Base-by-base conservation (phyloP, 2,329 filamentous ascomycete species). In the Nemania diffusa region DNA sequence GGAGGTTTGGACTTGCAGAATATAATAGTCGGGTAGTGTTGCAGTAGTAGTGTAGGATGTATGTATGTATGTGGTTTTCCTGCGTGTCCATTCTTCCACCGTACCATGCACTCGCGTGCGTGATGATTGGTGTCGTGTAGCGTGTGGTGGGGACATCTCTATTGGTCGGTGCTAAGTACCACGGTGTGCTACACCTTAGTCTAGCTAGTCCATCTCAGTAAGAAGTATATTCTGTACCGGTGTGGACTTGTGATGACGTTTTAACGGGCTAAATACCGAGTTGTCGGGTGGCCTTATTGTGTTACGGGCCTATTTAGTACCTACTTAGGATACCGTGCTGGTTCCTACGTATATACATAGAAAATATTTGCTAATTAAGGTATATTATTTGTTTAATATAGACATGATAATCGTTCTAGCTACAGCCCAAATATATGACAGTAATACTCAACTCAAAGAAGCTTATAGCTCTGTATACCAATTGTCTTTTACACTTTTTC, bases 1-100 rank as follows among this genome's bases (percentile, higher is more conserved):
- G 57, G 57, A 61, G 57, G 37, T 57, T 65, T 57, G 65, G 65
- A 51, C 65, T 53, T 65, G 65, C 65, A 68, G 62, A 52, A 58
- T 51, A 68, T 48, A 57, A 68, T 48, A 57, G 37, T 67, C 56
- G 50, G 51, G 65, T 68, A 64, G 60, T 57, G 65, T 46, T 57
- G 65, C 58, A 63, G 51, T 15, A 53, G 60, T 44, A 53, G 44
- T 32, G 15, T 32, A 52, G 7, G 15, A 6, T 17, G 26, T 29
- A 51, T 5, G 52, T 51, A 58, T 50, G 29, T 59, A 59, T 56
- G 55, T 48, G 57, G 48, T 53, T 67, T 63, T 58, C 46, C 46
- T 61, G n/a, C 20, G 9, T 44, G 40, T 20, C n/a, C 26, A 26
- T 44, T 22, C 29, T 32, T 26, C 20, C 46, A 44, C 40, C 20